A percentile compares a stretch with the other conserved stretches of the same genome.
Conservation (phyloP, 23 red algal genomes). For the Chondrus crispus region DNA sequence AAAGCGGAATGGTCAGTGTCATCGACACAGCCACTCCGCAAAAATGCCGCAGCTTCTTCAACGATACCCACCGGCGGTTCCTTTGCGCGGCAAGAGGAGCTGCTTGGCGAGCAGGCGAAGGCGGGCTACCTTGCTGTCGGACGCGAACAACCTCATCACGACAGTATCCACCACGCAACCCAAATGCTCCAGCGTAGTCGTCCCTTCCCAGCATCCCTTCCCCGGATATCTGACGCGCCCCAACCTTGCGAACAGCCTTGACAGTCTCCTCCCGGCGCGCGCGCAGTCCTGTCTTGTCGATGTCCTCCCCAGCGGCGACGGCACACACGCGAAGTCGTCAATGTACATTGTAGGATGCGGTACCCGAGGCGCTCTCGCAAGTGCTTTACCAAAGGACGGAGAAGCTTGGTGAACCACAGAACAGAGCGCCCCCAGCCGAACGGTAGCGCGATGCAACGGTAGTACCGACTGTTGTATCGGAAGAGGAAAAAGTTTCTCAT, state of each 20-base stretch:
- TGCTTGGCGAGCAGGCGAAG: not conserved
- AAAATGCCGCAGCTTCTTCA: not conserved
- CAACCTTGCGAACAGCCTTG: not conserved
- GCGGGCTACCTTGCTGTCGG: not conserved
- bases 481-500: slow-evolving; percentile 35
- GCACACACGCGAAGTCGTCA: not conserved
- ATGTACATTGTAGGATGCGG: not conserved
- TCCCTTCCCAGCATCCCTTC: not conserved
- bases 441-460: not conserved
- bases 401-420: not conserved
- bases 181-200: slow-evolving; percentile 1
- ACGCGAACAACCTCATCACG: not conserved
- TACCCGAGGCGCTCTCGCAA: not conserved
- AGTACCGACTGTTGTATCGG: not conserved
- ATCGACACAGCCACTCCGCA: not conserved
- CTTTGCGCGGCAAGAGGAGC: not conserved
- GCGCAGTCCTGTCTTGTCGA: not conserved
- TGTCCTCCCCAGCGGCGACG: not conserved
- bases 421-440: not conserved
- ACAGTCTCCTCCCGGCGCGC: not conserved
- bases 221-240: not conserved
- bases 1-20: not conserved
- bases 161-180: not conserved
- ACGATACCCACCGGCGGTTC: not conserved
- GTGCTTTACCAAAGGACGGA: not conserved